These are phyloP conservation scores for Chlamydomonas reinhardtii DNA, from an alignment of 163 green algal species.

Conservation along the genomic window DNA sequence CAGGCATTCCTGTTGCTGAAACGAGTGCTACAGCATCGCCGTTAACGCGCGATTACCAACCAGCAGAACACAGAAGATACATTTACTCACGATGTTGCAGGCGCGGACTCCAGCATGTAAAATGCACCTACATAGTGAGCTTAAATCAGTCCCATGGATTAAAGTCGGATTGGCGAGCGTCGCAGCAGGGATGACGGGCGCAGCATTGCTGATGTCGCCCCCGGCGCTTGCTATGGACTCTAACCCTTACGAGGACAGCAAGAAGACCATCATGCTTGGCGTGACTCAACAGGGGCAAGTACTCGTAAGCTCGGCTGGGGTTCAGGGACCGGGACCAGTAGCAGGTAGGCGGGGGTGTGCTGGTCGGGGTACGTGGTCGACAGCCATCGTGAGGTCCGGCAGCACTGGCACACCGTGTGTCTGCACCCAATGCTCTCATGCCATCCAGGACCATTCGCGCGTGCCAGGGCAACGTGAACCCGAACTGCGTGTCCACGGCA, in stretches of 20 bases:
- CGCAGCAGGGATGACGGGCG: too few relatives aligned
- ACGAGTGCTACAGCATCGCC: too few relatives aligned
- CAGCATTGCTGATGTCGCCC: not conserved
- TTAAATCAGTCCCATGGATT: not conserved
- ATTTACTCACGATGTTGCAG: not conserved
- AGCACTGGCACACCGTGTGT: too few relatives aligned
- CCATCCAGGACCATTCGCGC: constrained; percentile 25
- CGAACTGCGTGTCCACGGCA: constrained; percentile 69
- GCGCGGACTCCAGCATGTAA: not conserved
- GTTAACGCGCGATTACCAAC: too few relatives aligned
- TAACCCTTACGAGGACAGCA: constrained; percentile 28
- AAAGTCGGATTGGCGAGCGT: not conserved
- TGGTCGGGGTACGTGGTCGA: not conserved
- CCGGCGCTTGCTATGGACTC: not conserved
- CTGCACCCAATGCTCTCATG: too few relatives aligned
- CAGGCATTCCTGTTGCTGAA: too few relatives aligned
- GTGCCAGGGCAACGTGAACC: constrained; percentile 54
- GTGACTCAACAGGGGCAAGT: constrained; percentile 17
- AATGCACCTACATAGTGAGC: not conserved
- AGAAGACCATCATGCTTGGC: constrained; percentile 25
- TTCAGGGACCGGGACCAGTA: not conserved
- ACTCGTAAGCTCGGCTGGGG: not conserved
- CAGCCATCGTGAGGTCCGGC: too few relatives aligned
- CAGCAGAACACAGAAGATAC: not conserved
- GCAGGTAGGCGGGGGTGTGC: too few relatives aligned